Base-by-base conservation (phyloP, 2,329 filamentous ascomycete species). In the Botryotinia globosa region DNA sequence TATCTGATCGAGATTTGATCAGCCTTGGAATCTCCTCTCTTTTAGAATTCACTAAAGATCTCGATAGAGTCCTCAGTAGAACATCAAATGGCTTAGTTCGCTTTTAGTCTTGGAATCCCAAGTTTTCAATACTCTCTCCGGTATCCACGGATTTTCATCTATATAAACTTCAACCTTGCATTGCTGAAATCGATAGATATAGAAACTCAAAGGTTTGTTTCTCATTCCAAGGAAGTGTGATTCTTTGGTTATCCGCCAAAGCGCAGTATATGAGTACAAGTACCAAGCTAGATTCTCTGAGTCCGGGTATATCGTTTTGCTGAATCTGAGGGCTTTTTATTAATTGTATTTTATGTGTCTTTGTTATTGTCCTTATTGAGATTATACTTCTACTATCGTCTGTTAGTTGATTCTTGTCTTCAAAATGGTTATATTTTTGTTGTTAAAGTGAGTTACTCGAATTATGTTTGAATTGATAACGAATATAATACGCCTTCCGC, bases 61-160 rank as follows among this genome's bases (percentile, higher is more conserved):
- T 51, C 22, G 25, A 51, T 54, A 4, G 14, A 29, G 4, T n/a
- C 3, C n/a, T 54, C 18, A 54, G 25, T n/a, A n/a, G 3, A n/a
- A 54, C 4, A 6, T 0, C 29, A 59, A 3, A 29, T 25, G 8
- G 5, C 2, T 16, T 1, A 0, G 7, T 37, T 25, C 10, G 0
- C 2, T 3, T 8, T 14, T 7, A 61, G 1, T 10, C 54, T 20
- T 2, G 8, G 29, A 34, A 58, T 34, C 8, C 1, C 4, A 16
- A n/a, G 16, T n/a, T n/a, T 0, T 2, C 18, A 32, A 32, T 22
- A 34, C 16, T 1, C 29, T 18, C 4, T 1, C 16, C 4, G 4
- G 29, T 58, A 54, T 58, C 54, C 8, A 2, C 3, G 10, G 6
- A 22, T 58, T 58, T 18, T 12, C 29, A 4, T 34, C 54, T 58